Evolutionary conservation across 305 asterid genomes (phyloP).

Genomic region (Petunia hybrid): DNA sequence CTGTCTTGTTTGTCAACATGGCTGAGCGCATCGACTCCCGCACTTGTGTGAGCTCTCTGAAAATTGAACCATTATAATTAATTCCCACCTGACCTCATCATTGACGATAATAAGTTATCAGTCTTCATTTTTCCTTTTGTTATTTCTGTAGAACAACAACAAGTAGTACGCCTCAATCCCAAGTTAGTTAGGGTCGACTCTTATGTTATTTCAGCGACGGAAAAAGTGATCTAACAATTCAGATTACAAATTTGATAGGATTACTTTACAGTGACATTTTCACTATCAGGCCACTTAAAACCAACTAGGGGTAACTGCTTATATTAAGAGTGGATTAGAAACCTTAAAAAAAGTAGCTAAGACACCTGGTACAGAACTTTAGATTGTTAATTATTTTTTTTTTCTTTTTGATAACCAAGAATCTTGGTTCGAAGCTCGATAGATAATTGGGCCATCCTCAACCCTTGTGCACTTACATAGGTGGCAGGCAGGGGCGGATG

Average conservation of each 20-base stretch:
- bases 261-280: conserved; percentile 17
- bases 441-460: too few species aligned
- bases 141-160: background rate
- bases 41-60: conserved; percentile 70
- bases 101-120: background rate
- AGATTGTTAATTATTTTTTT: too few species aligned
- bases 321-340: too few species aligned
- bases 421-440: too few species aligned
- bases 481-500: too few species aligned
- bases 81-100: background rate
- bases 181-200: too few species aligned
- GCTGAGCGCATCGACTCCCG: conserved; percentile 74
- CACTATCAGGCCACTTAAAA: background rate
- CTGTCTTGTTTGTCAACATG: conserved; percentile 75
- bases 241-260: background rate
- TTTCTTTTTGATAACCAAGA: too few species aligned
- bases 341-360: too few species aligned
- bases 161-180: too few species aligned
- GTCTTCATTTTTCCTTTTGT: background rate
- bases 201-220: too few species aligned
- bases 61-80: conserved; percentile 26
- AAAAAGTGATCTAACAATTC: background rate
- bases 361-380: too few species aligned
- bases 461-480: too few species aligned
- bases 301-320: background rate